phyloP scores from a whole-genome alignment of 306 rosid species.

The apple (Malus domestica) region DNA sequence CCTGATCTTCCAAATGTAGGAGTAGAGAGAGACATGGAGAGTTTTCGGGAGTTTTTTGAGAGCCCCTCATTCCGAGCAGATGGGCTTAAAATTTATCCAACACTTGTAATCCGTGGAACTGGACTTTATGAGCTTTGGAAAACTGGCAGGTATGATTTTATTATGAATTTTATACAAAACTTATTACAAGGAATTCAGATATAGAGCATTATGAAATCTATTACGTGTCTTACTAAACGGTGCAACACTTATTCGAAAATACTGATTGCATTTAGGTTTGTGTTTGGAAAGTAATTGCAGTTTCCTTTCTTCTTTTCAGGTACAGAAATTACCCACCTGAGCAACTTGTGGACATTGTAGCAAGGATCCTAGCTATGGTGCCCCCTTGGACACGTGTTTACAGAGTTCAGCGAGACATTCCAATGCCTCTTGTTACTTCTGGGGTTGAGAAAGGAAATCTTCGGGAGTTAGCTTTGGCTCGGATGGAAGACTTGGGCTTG shows the following conservation, averaged over 20 bases:
- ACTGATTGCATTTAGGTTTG: background rate
- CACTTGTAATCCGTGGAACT: slow-evolving; percentile 96
- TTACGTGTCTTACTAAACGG: background rate
- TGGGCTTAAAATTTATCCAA: slow-evolving; percentile 96
- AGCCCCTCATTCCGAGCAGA: slow-evolving; percentile 89
- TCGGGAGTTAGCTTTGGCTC: slow-evolving; percentile 87
- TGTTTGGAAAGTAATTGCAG: background rate
- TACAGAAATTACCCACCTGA: slow-evolving; percentile 97
- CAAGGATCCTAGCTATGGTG: slow-evolving; percentile 90
- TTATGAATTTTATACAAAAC: background rate
- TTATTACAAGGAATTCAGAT: background rate
- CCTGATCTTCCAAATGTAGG: slow-evolving; percentile 99
- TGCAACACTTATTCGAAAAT: background rate
- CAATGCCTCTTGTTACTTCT: slow-evolving; percentile 97
- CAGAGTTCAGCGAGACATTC: slow-evolving; percentile 98
- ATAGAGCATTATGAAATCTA: background rate
- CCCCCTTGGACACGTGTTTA: slow-evolving; percentile 99
- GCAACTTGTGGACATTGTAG: slow-evolving; percentile 93
- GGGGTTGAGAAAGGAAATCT: slow-evolving; percentile 98
- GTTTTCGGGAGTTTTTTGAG: slow-evolving; percentile 90
- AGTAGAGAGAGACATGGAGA: slow-evolving; percentile 97
- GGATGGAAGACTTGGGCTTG: slow-evolving; percentile 94
- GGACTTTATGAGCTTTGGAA: slow-evolving; percentile 99
- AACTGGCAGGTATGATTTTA: slow-evolving; percentile 70
- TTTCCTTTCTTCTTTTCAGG: slow-evolving; percentile 38